Evolutionary conservation across 176 grass and related monocot genomes (phyloP).

Genomic region (Guadua angustifolia): DNA sequence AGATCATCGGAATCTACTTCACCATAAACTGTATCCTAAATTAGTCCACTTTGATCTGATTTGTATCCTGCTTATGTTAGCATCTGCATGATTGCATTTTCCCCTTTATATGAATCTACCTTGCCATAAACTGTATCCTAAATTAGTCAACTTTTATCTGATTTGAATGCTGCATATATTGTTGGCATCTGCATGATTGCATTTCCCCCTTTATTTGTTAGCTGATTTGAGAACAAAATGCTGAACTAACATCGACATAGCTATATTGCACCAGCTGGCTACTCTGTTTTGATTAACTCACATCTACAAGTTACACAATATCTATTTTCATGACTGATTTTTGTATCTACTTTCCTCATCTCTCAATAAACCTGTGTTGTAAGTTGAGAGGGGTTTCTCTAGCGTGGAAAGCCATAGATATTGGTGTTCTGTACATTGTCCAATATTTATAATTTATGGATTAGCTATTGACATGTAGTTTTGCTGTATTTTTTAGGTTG

Average conservation of each 20-base stretch:
- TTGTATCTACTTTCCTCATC: not conserved
- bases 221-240: constrained; percentile 13
- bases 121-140: not conserved
- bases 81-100: not conserved
- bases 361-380: not conserved
- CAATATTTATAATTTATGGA: constrained; percentile 21
- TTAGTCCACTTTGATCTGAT: not conserved
- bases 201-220: constrained; percentile 5
- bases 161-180: constrained; percentile 18
- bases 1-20: not conserved
- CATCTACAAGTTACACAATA: not conserved
- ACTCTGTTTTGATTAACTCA: constrained; percentile 4
- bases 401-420: not conserved
- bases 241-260: constrained; percentile 15
- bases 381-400: constrained; percentile 19
- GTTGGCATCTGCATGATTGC: not conserved
- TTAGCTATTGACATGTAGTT: constrained; percentile 22
- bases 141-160: constrained; percentile 1
- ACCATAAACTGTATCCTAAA: not conserved
- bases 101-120: not conserved
- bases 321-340: constrained; percentile 10
- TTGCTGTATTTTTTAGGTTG: constrained; percentile 72
- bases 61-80: not conserved
- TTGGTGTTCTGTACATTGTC: not conserved
- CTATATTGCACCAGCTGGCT: not conserved